Evolutionary conservation across 129 eudicot species (phyloP), one percentile per base, ranked within the genome.

Genomic region (Flaveria robusta): DNA sequence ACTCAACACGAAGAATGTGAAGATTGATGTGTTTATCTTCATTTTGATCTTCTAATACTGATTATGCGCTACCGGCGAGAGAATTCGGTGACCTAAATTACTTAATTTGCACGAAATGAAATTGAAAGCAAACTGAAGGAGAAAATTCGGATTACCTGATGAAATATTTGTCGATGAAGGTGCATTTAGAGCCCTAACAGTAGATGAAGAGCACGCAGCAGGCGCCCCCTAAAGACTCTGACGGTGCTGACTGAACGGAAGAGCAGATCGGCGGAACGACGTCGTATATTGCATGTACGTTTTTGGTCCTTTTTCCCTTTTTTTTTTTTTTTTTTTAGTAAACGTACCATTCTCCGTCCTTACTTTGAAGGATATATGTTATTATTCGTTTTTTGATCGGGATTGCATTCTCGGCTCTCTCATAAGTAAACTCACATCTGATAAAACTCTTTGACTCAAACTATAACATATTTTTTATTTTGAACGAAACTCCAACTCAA

Each of bases 201-300:
- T 27, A 59, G 67, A 20, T 58, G 31, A 58, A 58, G 65, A 49
- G 0, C 56, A 18, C 5, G 29, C 31, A 68, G 31, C 31, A 73
- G 74, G 12, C 15, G 52, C 26, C 5, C 19, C 19, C 19, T 14
- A 59, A 45, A 16, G 26, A 70, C 7, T 34, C 29, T 64, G 83
- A 13, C 56, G 78, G 72, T 64, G 73, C 56, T 50, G 66, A 54
- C 45, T 37, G n/a, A 71, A 49, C 59, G 83, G 73, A 41, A 58
- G 62, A 22, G 58, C 19, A 14, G 70, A 67, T 39, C 65, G 15
- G 58, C 7, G 23, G 0, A 26, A 71, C 68, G 77, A 8, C 56
- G 82, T 49, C 77, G 66, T 70, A 2, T 64, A 1, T 2, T 15
- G 11, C 5, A 29, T 29, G 34, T 29, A 4, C 1, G 27, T 24